Percentiles rank a stretch among this genome's conserved stretches.
phyloP scores from a whole-genome alignment of 2,329 filamentous ascomycete genomes.

The Aureobasidium uvarum region DNA sequence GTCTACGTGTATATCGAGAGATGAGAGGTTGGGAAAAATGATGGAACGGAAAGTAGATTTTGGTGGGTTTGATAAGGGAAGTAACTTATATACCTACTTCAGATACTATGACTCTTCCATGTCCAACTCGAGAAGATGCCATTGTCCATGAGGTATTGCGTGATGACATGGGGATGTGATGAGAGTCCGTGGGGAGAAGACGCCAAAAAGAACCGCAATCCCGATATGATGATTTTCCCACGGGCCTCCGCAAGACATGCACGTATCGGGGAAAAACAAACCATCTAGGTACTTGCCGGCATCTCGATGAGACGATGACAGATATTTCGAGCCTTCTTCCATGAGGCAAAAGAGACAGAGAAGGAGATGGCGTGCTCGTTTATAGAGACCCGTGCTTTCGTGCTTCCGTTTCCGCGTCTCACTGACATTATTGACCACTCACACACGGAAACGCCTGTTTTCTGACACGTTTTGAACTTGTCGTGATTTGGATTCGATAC shows the following conservation, averaged over 20 bases:
- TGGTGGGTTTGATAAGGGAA: neutral
- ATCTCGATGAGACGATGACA: neutral
- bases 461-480: neutral
- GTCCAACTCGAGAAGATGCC: neutral
- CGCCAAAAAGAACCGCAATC: neutral
- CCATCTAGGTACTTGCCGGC: neutral
- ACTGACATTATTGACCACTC: neutral
- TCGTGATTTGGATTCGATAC: neutral
- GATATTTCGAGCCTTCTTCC: neutral
- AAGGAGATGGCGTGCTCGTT: neutral
- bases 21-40: neutral
- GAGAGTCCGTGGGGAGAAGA: neutral
- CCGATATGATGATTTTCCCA: neutral
- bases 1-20: neutral
- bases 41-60: no score
- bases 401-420: neutral
- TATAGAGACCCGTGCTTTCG: neutral
- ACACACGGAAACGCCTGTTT: neutral
- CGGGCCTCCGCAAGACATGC: constrained; percentile 1
- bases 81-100: neutral
- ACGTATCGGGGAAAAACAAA: neutral
- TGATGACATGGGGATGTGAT: constrained; percentile 1
- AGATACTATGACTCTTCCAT: neutral
- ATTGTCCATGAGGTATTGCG: neutral
- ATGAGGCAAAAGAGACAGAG: neutral